Percentiles rank a stretch among this genome's conserved stretches.
Evolutionary conservation across 1,284 basidiomycete genomes (phyloP).

Genomic region (Rhodotorula sp.): DNA sequence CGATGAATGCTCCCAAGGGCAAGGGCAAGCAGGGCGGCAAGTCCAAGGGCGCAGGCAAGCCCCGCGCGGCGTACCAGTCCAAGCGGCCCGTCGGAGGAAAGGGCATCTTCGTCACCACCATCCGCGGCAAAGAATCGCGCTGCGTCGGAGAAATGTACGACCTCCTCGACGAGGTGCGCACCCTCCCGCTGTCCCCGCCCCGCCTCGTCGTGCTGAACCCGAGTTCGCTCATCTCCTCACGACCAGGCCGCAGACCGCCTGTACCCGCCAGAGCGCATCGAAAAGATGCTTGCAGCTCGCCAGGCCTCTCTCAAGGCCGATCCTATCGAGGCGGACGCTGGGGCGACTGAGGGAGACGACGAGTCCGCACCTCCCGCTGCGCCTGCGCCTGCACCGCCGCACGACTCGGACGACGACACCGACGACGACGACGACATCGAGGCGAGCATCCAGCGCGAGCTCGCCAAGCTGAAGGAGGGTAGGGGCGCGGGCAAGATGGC

Average conservation of each 20-base stretch:
- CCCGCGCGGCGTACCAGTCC: constrained; percentile 12
- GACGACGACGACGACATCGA: constrained; percentile 36
- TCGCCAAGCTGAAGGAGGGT: constrained; percentile 24
- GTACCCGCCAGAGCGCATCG: constrained; percentile 34
- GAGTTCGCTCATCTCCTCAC: no score
- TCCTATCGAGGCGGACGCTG: neutral
- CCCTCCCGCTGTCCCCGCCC: neutral
- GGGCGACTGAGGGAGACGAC: neutral
- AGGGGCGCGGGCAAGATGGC: constrained; percentile 8
- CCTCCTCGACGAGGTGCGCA: constrained; percentile 33
- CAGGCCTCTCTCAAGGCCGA: neutral
- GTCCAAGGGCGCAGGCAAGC: neutral
- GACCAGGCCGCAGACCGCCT: constrained; percentile 35
- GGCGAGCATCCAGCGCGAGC: constrained; percentile 28
- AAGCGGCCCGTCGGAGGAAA: constrained; percentile 38
- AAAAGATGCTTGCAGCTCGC: constrained; percentile 4
- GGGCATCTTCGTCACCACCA: constrained; percentile 38
- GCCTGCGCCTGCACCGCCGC: neutral
- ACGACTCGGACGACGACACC: constrained; percentile 7
- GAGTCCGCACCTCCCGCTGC: neutral
- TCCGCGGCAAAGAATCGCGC: constrained; percentile 34
- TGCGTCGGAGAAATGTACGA: constrained; percentile 34
- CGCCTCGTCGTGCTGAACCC: neutral
- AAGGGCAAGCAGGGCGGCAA: constrained; percentile 6
- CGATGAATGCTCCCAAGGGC: neutral